phyloP scores from a whole-genome alignment of 169 alveolate genomes.

The Perkinsus olseni region DNA sequence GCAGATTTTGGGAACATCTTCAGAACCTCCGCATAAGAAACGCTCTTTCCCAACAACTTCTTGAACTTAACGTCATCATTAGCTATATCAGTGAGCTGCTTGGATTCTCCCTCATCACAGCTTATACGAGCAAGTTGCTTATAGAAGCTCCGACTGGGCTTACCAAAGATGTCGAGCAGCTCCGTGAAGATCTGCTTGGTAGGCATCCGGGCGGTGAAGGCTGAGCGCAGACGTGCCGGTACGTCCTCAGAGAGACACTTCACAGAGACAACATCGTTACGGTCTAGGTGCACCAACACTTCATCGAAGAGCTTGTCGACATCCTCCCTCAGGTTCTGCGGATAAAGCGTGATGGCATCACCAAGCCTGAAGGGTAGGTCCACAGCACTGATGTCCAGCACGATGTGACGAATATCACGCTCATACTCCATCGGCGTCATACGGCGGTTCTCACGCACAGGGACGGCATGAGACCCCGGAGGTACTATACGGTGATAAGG shows the following conservation, averaged over 20 bases:
- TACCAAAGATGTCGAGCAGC: slow-evolving; percentile 34
- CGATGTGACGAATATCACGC: slow-evolving; percentile 29
- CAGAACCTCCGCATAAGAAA: slow-evolving; percentile 25
- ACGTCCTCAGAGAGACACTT: neutral
- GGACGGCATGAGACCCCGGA: slow-evolving; percentile 22
- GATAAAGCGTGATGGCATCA: slow-evolving; percentile 29
- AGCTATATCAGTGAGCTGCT: slow-evolving; percentile 5
- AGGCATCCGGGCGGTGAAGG: slow-evolving; percentile 25
- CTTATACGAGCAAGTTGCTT: slow-evolving; percentile 18
- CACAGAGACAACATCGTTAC: neutral
- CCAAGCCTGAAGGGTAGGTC: slow-evolving; percentile 18
- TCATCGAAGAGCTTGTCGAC: neutral
- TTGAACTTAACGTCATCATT: neutral
- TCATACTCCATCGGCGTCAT: slow-evolving; percentile 28
- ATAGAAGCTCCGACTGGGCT: slow-evolving; percentile 27
- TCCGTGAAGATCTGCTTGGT: slow-evolving; percentile 26
- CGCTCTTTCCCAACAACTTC: neutral
- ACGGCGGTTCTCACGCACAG: slow-evolving; percentile 17
- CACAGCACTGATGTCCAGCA: slow-evolving; percentile 5
- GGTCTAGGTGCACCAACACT: neutral
- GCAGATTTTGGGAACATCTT: slow-evolving; percentile 19
- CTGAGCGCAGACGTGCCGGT: neutral
- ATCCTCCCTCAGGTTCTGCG: slow-evolving; percentile 15
- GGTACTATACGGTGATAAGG: slow-evolving; percentile 29
- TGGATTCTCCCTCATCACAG: slow-evolving; percentile 15